These are phyloP conservation scores for Neurospora hispaniola DNA, from an alignment of 495 filamentous ascomycete genomes.

Conservation along the genomic window DNA sequence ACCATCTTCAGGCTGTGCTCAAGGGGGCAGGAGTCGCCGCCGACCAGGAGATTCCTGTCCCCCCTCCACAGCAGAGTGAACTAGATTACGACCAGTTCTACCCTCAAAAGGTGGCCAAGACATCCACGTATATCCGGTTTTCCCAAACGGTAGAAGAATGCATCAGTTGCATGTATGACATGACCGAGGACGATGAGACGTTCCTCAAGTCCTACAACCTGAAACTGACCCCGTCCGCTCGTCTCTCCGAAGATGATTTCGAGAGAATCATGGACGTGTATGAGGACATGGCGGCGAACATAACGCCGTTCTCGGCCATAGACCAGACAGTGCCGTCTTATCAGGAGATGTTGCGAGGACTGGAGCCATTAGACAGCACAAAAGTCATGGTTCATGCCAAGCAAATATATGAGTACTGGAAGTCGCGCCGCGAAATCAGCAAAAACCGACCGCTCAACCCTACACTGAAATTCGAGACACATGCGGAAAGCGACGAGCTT, in stretches of 20 bases:
- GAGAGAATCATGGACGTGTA: constrained; percentile 92
- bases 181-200: constrained; percentile 78
- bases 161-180: constrained; percentile 71
- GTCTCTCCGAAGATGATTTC: constrained; percentile 80
- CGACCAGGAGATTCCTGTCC: constrained; percentile 76
- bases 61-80: constrained; percentile 62
- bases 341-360: constrained; percentile 66
- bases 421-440: constrained; percentile 49
- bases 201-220: constrained; percentile 78
- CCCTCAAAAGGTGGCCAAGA: constrained; percentile 63
- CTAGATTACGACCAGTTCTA: constrained; percentile 84
- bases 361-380: constrained; percentile 60
- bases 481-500: constrained; percentile 84
- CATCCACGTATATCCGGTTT: constrained; percentile 91
- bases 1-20: constrained; percentile 92
- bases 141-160: constrained; percentile 96
- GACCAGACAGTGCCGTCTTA: constrained; percentile 74
- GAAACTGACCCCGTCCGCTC: constrained; percentile 50
- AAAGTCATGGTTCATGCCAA: constrained; percentile 64
- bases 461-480: constrained; percentile 82
- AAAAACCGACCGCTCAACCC: constrained; percentile 62
- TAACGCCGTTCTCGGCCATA: constrained; percentile 79
- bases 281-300: constrained; percentile 69
- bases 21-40: constrained; percentile 61
- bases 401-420: constrained; percentile 89